A percentile compares a stretch with the other conserved stretches of the same genome.
phyloP scores from a whole-genome alignment of 495 filamentous ascomycete genomes.

The Penicillium parvum region DNA sequence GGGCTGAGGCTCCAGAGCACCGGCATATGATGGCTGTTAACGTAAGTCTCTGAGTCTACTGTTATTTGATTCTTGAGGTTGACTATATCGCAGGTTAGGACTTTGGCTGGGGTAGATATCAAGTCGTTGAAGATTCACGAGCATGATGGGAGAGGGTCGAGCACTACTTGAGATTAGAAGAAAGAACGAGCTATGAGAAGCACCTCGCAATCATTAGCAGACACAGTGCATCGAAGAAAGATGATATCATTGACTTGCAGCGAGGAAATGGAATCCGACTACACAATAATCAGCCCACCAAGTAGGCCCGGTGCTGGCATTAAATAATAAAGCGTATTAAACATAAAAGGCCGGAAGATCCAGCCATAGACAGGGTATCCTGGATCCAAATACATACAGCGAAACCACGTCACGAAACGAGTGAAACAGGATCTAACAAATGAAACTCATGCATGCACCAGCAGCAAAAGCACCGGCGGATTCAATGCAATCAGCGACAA shows the following conservation, averaged over 20 bases:
- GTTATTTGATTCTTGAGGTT: background rate
- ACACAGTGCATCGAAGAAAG: too few species aligned
- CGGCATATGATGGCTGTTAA: conserved; percentile 33
- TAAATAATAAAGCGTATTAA: conserved; percentile 19
- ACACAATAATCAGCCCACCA: background rate
- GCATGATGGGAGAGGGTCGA: conserved; percentile 26
- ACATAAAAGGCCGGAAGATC: conserved; percentile 10
- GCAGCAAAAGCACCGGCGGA: background rate
- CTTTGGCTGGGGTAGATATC: conserved; percentile 29
- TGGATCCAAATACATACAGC: conserved; percentile 42
- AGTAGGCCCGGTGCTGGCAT: background rate
- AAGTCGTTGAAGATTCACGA: conserved; percentile 21
- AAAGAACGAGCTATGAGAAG: too few species aligned
- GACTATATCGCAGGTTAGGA: conserved; percentile 21
- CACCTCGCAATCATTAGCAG: too few species aligned
- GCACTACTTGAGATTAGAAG: conserved; percentile 2
- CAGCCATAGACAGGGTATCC: conserved; percentile 33
- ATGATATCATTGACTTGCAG: too few species aligned
- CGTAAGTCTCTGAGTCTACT: conserved; percentile 15
- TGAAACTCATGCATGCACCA: conserved; percentile 15
- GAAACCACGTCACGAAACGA: conserved; percentile 28
- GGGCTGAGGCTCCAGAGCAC: conserved; percentile 21
- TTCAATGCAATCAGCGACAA: background rate
- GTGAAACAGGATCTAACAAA: conserved; percentile 24
- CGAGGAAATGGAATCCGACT: too few species aligned